Conservation (phyloP, 495 filamentous ascomycete genomes). For the Tetracladium setigerum region DNA sequence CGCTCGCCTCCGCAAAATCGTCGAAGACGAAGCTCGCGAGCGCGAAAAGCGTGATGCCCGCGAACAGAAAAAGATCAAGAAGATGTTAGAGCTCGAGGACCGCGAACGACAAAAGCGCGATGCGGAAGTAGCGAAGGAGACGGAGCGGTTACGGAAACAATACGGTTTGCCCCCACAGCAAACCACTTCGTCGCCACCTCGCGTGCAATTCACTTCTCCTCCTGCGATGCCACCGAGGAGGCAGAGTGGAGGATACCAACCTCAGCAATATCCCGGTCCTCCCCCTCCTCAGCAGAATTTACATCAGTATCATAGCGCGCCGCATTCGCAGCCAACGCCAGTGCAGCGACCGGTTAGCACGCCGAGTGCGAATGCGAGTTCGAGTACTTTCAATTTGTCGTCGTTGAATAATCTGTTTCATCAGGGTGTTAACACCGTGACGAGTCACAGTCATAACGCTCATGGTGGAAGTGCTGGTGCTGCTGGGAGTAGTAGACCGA, state of each 20-base stretch:
- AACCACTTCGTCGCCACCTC: background rate
- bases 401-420: background rate
- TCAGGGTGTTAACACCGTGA: background rate
- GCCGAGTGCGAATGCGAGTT: background rate
- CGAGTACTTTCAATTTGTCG: background rate
- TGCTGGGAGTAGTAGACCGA: background rate
- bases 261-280: background rate
- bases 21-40: slow-evolving; percentile 47
- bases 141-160: slow-evolving; percentile 64
- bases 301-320: slow-evolving; percentile 10
- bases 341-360: slow-evolving; percentile 17
- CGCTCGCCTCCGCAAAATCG: slow-evolving; percentile 49
- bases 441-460: no score
- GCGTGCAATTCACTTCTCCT: background rate
- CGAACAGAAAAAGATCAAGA: slow-evolving; percentile 63
- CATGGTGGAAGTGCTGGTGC: background rate
- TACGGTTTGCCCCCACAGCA: slow-evolving; percentile 46
- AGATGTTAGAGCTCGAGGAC: slow-evolving; percentile 74
- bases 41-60: slow-evolving; percentile 44
- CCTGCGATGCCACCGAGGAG: background rate
- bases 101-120: slow-evolving; percentile 56
- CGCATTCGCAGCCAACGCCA: slow-evolving; percentile 9
- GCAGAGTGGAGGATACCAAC: background rate
- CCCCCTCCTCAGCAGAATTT: background rate
- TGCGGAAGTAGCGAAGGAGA: slow-evolving; percentile 74